Conservation (phyloP, 352 stramenopile species). For the Phytophthora macrochlamydospora region DNA sequence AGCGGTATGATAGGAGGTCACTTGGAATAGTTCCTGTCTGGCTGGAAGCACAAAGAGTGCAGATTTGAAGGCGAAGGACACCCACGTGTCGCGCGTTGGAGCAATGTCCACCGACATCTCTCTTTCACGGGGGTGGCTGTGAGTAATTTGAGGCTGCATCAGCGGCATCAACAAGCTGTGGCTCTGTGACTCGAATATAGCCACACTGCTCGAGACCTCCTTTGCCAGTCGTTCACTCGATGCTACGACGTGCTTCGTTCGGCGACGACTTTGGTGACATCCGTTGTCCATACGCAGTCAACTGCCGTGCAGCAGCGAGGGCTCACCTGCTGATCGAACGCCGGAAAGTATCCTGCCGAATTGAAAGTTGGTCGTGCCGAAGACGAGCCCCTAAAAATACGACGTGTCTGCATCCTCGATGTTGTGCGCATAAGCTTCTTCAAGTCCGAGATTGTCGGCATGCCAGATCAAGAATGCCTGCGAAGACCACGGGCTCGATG, state of each 20-base stretch:
- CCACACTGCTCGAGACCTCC: neutral
- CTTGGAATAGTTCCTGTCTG: neutral
- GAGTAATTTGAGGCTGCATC: neutral
- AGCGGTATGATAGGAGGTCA: no score
- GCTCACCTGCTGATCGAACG: neutral
- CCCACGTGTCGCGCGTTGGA: neutral
- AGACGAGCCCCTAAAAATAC: constrained; percentile 8
- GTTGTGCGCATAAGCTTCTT: neutral
- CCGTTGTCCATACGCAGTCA: neutral
- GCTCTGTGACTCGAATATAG: neutral
- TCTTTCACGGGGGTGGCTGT: neutral
- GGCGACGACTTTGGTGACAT: neutral
- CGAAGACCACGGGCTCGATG: constrained; percentile 9
- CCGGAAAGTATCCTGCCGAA: constrained; percentile 11
- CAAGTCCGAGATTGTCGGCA: neutral
- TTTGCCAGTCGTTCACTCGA: neutral
- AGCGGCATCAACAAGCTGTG: neutral
- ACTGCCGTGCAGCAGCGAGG: neutral
- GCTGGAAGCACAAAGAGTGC: neutral
- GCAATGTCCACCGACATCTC: constrained; percentile 1
- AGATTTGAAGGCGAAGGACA: neutral
- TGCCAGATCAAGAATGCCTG: constrained; percentile 17
- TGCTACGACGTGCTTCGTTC: neutral
- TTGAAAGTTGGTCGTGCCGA: constrained; percentile 21
- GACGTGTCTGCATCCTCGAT: neutral